These are phyloP conservation scores for Sideroxylon spinosum DNA, from an alignment of 179 eudicot species.

Conservation along the genomic window DNA sequence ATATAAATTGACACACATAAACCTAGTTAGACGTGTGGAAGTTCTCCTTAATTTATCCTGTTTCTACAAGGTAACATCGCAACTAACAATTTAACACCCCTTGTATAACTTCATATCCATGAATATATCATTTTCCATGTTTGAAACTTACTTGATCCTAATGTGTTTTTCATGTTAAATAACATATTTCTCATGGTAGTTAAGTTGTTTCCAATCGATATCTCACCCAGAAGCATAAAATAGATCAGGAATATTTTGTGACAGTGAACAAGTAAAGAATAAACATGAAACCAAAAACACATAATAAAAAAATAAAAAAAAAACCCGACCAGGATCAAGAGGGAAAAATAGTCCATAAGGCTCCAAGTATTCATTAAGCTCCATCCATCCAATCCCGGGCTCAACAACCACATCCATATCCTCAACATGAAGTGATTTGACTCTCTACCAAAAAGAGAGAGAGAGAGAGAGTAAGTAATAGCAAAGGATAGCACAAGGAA, in stretches of 20 bases:
- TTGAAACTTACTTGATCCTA: neutral
- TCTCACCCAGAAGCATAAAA: neutral
- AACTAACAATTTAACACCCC: too few species aligned
- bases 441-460: slow-evolving; percentile 32
- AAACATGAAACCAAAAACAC: neutral
- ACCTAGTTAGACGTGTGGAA: too few species aligned
- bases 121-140: too few species aligned
- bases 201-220: too few species aligned
- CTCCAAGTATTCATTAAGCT: slow-evolving; percentile 90
- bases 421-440: slow-evolving; percentile 71
- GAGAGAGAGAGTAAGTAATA: too few species aligned
- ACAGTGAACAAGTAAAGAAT: neutral
- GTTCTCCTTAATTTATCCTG: too few species aligned
- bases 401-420: slow-evolving; percentile 99
- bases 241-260: neutral
- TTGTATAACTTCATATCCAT: too few species aligned
- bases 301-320: neutral
- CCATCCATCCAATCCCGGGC: slow-evolving; percentile 99
- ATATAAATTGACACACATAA: too few species aligned
- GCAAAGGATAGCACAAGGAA: too few species aligned
- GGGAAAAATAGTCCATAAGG: slow-evolving; percentile 97
- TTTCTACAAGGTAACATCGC: too few species aligned
- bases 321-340: slow-evolving; percentile 81
- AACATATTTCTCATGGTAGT: neutral
- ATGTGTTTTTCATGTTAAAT: neutral